Conservation (phyloP, 352 stramenopile genomes). For the Globisporangium viniferum region DNA sequence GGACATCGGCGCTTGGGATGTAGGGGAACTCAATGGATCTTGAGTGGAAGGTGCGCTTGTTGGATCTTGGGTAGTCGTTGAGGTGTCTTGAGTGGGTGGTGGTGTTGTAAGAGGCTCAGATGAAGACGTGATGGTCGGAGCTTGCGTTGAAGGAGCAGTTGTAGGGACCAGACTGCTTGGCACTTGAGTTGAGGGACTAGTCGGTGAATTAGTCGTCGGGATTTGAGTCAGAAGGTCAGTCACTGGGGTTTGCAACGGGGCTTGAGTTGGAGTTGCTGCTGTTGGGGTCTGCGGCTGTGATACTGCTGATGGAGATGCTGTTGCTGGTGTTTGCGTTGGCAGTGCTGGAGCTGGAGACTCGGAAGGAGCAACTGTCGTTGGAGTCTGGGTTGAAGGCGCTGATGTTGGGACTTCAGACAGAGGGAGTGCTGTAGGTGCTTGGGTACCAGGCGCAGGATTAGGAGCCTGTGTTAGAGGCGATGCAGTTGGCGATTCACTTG, state of each 20-base stretch:
- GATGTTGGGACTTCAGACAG: conserved; percentile 1
- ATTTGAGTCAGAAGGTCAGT: not conserved
- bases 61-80: not conserved
- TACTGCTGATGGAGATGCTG: not conserved
- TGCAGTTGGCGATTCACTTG: not conserved
- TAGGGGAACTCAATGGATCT: no score
- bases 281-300: not conserved
- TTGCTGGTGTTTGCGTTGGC: not conserved
- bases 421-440: not conserved
- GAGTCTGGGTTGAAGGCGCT: not conserved
- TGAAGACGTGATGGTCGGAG: not conserved
- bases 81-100: not conserved
- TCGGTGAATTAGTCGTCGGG: not conserved
- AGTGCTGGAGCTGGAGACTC: not conserved
- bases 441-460: not conserved
- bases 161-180: not conserved
- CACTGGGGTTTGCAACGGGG: conserved; percentile 2
- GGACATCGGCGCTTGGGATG: no score
- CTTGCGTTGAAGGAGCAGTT: not conserved
- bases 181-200: not conserved
- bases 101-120: not conserved
- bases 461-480: not conserved
- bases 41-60: not conserved
- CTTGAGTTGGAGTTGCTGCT: not conserved
- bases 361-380: not conserved